Percentiles rank a stretch among this genome's conserved stretches.
Conservation (phyloP, 208 protist species). For the Kentomonas sorsogonicus region DNA sequence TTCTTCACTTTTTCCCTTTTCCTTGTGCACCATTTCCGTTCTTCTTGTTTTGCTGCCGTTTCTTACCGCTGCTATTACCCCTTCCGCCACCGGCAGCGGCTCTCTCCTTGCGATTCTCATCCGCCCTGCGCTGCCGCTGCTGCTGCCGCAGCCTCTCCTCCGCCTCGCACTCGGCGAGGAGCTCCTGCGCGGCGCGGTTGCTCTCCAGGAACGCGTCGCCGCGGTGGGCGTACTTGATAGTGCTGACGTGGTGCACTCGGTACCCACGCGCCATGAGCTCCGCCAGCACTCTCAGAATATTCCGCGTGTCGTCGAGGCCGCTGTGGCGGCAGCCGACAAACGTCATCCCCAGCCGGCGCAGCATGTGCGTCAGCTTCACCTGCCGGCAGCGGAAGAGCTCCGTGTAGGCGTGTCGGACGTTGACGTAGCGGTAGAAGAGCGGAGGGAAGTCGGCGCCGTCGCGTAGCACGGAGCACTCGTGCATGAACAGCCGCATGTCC, state of each 20-base stretch:
- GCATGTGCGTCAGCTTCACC: constrained; percentile 79
- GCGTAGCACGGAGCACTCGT: constrained; percentile 75
- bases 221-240: constrained; percentile 56
- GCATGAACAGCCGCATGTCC: constrained; percentile 90
- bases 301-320: constrained; percentile 86
- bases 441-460: constrained; percentile 74
- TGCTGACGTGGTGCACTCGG: constrained; percentile 62
- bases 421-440: constrained; percentile 88
- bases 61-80: not conserved
- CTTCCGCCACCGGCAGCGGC: not conserved
- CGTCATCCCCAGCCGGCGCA: constrained; percentile 50
- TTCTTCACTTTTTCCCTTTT: not conserved
- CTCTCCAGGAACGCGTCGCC: constrained; percentile 23
- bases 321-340: constrained; percentile 85
- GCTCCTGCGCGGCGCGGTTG: constrained; percentile 34
- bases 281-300: constrained; percentile 82
- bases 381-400: constrained; percentile 50
- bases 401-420: constrained; percentile 73
- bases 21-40: not conserved
- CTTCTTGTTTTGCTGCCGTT: not conserved
- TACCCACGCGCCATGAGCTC: constrained; percentile 76
- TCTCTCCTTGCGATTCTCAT: constrained; percentile 9
- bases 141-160: constrained; percentile 17
- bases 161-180: constrained; percentile 51
- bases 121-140: not conserved